Base-by-base conservation (phyloP, 441 rosid species). In the Viola pubescens region DNA sequence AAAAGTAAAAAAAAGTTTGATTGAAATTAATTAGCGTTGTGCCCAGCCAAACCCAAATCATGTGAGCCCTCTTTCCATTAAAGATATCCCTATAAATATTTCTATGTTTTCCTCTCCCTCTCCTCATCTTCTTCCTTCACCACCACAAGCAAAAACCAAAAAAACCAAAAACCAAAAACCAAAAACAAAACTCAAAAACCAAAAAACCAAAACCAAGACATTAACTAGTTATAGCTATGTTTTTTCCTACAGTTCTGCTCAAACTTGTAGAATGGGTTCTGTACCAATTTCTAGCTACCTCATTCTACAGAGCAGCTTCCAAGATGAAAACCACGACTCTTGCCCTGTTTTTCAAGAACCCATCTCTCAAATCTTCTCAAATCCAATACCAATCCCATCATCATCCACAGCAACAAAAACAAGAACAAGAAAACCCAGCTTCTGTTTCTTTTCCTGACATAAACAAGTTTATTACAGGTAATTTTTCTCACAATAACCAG, bases 221-320 rank as follows among this genome's bases (percentile, higher is more conserved):
- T 40, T 56, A 26, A 44, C 7, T 46, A 34, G 10, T 5, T 3
- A 63, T 49, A 26, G 34, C 78, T 60, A 86, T 81, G 87, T 84
- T 80, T 64, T 77, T 85, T 54, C 80, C 77, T 39, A 78, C 66
- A 74, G 78, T 71, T 48, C 67, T 84, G 37, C 70, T 81, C 39
- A 80, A 77, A 74, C 76, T 87, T 26, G 75, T 66, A 39, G 81
- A 82, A 41, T 77, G 87, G 94, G 65, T 85, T 5, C 59, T 84
- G 54, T 80, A 82, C 85, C 85, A 79, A 71, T 82, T 88, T 26
- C 75, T 88, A 14, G 88, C 89, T 48, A 83, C 75, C 65, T 83
- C 92, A 14, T 88, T 77, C 59, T 82, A 80, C 68, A 79, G 58
- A 70, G 89, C 91, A 39, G 85, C 85, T 16, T 77, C 66, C 64